These are phyloP conservation scores for Ettlia oleoabundans DNA, from an alignment of 139 green algal genomes.

Conservation along the genomic window DNA sequence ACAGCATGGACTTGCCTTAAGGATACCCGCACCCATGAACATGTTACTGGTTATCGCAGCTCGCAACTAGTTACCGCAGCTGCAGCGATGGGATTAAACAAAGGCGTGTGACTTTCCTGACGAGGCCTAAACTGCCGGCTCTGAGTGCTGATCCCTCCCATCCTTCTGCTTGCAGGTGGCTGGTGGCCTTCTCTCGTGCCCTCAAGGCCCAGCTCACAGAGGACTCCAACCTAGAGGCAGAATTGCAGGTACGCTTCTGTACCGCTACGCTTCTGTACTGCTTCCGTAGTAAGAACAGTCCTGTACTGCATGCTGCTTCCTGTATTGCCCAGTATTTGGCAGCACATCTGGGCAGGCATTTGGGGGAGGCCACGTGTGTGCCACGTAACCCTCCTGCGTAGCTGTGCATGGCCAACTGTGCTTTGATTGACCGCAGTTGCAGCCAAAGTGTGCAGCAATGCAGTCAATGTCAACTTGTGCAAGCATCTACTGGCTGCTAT, in stretches of 20 bases:
- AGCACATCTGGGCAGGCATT: too few species aligned
- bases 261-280: neutral
- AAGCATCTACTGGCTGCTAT: too few species aligned
- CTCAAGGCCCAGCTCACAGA: constrained; percentile 52
- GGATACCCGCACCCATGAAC: neutral
- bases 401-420: too few species aligned
- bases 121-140: neutral
- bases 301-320: neutral
- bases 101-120: neutral
- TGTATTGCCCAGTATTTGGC: neutral
- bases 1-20: neutral
- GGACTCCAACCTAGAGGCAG: constrained; percentile 37
- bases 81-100: neutral
- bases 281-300: neutral
- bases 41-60: neutral
- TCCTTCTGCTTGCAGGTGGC: constrained; percentile 29
- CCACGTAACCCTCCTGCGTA: too few species aligned
- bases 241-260: constrained; percentile 27
- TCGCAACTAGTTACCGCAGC: neutral
- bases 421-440: too few species aligned
- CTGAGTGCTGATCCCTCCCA: neutral
- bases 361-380: too few species aligned
- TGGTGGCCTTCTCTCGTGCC: constrained; percentile 44
- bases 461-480: too few species aligned
- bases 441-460: too few species aligned